A percentile compares a stretch with the other conserved stretches of the same genome.
phyloP scores from a whole-genome alignment of 177 flowering plant species.

The Vitis hybrid region DNA sequence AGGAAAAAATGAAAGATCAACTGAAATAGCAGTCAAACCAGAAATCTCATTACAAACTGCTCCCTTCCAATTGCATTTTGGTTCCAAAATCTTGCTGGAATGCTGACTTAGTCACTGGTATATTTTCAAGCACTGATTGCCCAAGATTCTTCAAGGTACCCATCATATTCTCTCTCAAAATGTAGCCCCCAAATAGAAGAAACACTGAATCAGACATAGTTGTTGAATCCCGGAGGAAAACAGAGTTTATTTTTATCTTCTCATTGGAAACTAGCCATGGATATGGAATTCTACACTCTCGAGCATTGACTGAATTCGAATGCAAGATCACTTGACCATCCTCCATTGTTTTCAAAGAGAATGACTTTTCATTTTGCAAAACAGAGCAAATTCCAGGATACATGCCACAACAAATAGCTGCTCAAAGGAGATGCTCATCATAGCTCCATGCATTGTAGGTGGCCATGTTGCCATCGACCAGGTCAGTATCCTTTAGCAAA shows the following conservation, averaged over 20 bases:
- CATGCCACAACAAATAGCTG: conserved; percentile 84
- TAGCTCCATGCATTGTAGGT: conserved; percentile 61
- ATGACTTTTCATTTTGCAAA: conserved; percentile 75
- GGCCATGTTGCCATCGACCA: conserved; percentile 52
- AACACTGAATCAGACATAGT: conserved; percentile 82
- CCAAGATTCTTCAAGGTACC: conserved; percentile 17
- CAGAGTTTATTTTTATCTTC: conserved; percentile 37
- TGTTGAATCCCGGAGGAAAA: conserved; percentile 86
- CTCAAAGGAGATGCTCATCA: conserved; percentile 76
- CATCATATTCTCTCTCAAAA: conserved; percentile 61
- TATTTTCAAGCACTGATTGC: too few species aligned
- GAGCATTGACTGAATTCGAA: conserved; percentile 76
- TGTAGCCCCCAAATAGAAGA: conserved; percentile 86
- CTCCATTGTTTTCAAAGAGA: conserved; percentile 87
- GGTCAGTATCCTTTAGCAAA: conserved; percentile 74
- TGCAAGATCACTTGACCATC: conserved; percentile 85
- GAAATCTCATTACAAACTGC: too few species aligned
- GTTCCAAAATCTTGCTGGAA: too few species aligned
- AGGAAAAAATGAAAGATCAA: too few species aligned
- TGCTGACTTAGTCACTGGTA: too few species aligned
- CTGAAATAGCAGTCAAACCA: too few species aligned
- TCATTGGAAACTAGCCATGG: too few species aligned
- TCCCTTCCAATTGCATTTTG: too few species aligned
- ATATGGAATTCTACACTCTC: conserved; percentile 28
- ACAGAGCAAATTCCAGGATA: conserved; percentile 90